These are phyloP conservation scores for Plasmopara viticola DNA, from an alignment of 352 stramenopile species.

Conservation along the genomic window DNA sequence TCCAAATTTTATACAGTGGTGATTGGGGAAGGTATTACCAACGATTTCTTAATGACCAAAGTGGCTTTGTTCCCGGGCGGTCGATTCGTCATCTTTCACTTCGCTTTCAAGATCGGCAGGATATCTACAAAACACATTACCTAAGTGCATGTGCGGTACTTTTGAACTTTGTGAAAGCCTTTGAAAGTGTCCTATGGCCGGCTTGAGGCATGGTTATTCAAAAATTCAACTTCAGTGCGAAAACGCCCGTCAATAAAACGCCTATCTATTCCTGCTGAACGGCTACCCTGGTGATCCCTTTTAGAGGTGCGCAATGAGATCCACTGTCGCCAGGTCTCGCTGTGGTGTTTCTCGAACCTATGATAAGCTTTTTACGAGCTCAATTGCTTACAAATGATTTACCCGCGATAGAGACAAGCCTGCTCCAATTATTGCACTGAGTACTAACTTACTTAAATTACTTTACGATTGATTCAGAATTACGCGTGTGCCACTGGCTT, in stretches of 20 bases:
- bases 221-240: conserved; percentile 2
- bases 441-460: background rate
- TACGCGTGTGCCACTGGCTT: conserved; percentile 4
- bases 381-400: background rate
- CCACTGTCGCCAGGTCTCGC: conserved; percentile 11
- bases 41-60: conserved; percentile 12
- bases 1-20: background rate
- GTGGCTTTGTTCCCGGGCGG: conserved; percentile 1
- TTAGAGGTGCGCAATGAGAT: too few species aligned
- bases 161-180: background rate
- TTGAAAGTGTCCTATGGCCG: background rate
- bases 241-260: conserved; percentile 12
- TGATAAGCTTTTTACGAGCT: conserved; percentile 9
- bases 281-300: conserved; percentile 4
- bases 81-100: conserved; percentile 13
- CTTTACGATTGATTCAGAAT: conserved; percentile 2
- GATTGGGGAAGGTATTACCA: conserved; percentile 2
- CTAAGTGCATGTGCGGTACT: conserved; percentile 1
- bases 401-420: background rate
- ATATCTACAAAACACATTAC: conserved; percentile 1
- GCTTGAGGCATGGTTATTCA: background rate
- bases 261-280: conserved; percentile 10
- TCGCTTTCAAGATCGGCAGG: conserved; percentile 10
- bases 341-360: conserved; percentile 12
- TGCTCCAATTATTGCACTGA: conserved; percentile 7